Evolutionary conservation across 1,284 basidiomycete genomes (phyloP).

Genomic region (Stygiomarasmius scandens): DNA sequence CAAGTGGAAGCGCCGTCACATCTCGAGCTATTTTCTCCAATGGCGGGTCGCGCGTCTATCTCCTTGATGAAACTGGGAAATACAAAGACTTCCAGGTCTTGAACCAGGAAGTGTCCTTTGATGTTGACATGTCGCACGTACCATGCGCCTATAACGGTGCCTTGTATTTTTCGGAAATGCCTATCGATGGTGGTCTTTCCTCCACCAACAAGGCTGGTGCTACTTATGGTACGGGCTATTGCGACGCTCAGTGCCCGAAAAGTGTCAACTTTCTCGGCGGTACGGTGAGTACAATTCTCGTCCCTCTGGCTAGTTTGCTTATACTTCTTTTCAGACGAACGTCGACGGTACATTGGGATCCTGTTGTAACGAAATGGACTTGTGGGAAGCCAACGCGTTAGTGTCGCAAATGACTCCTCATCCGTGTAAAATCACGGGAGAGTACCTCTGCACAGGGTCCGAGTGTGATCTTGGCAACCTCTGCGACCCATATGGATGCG

Average conservation of each 20-base stretch:
- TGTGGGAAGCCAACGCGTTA: not conserved
- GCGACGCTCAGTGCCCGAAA: slow-evolving; percentile 54
- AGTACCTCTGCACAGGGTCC: slow-evolving; percentile 38
- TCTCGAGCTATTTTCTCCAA: slow-evolving; percentile 48
- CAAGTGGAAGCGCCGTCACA: slow-evolving; percentile 34
- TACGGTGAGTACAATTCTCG: slow-evolving; percentile 28
- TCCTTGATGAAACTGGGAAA: slow-evolving; percentile 41
- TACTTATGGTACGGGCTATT: slow-evolving; percentile 56
- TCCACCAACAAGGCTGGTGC: slow-evolving; percentile 55
- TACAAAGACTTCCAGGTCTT: slow-evolving; percentile 56
- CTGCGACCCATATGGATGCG: slow-evolving; percentile 47
- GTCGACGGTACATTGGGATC: slow-evolving; percentile 47
- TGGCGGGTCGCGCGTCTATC: slow-evolving; percentile 57
- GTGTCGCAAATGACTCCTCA: slow-evolving; percentile 44
- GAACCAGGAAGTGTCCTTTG: slow-evolving; percentile 48
- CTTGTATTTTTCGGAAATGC: slow-evolving; percentile 52
- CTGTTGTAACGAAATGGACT: slow-evolving; percentile 40
- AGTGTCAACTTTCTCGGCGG: slow-evolving; percentile 56
- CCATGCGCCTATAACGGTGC: slow-evolving; percentile 60
- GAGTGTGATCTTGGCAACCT: slow-evolving; percentile 36
- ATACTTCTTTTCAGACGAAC: slow-evolving; percentile 46
- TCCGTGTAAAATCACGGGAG: slow-evolving; percentile 43
- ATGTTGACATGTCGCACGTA: slow-evolving; percentile 57
- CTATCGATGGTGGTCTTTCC: slow-evolving; percentile 47
- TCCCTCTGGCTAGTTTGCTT: not conserved